Base-by-base conservation (phyloP, 371 early-diverging fungal species). In the Mucor indicus region DNA sequence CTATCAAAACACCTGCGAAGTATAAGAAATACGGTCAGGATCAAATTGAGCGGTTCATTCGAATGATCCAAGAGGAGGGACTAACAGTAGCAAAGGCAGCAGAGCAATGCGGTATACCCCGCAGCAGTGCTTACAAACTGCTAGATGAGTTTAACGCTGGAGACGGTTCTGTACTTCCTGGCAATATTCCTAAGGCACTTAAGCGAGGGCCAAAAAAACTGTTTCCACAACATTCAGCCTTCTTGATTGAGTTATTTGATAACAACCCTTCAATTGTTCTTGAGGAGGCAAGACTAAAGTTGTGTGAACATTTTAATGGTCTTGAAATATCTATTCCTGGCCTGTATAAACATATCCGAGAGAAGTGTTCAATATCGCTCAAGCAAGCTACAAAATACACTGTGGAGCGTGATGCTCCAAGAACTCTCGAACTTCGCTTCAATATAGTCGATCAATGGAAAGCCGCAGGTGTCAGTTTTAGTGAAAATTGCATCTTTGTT, bases 121-220 rank as follows among this genome's bases (percentile, higher is more conserved):
- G 31, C 20, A 27, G 29, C 0, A 43, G 30, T 27, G 51, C 43
- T 23, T 50, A 50, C 12, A 38, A 30, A 37, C 25, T 50, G 3
- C n/a, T 42, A 9, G 38, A 50, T 15, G 43, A 36, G 36, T 42
- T 50, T 31, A 50, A 50, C 29, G 25, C 27, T 37, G 47, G 47
- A 16, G n/a, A n/a, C n/a, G n/a, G n/a, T n/a, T n/a, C n/a, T n/a
- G n/a, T n/a, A n/a, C n/a, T n/a, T n/a, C n/a, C 35, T 2, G 35
- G 33, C 44, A 44, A 31, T 13, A 21, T 13, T 12, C 12, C n/a
- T 10, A 44, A 44, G 23, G 8, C 33, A 44, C 31, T 25, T 25
- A 27, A 23, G 4, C 13, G 16, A 11, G 25, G 25, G 27, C 41
- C 31, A 31, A 31, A 44, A 46, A 46, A 37, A 27, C 38, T 46